Evolutionary conservation across 1,139 yeast genomes (phyloP).

Genomic region (Chernovozyma aurita): DNA sequence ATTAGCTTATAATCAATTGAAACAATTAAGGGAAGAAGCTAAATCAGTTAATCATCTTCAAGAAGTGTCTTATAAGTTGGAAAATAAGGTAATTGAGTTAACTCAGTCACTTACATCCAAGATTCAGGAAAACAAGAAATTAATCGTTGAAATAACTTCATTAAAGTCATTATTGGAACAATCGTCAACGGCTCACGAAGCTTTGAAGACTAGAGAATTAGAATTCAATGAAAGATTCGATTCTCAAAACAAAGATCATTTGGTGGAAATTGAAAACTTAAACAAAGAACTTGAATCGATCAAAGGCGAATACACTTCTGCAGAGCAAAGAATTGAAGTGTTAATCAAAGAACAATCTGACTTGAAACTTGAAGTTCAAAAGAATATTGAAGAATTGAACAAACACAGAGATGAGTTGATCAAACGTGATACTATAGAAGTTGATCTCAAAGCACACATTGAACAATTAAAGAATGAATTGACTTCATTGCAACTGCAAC

Average conservation of each 20-base stretch:
- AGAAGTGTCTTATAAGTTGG: conserved; percentile 89
- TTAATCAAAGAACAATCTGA: conserved; percentile 62
- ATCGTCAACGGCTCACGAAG: conserved; percentile 54
- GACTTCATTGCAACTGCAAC: conserved; percentile 43
- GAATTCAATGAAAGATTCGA: conserved; percentile 48
- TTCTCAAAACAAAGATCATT: conserved; percentile 44
- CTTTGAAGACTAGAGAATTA: conserved; percentile 52
- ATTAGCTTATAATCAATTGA: conserved; percentile 63
- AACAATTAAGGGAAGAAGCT: conserved; percentile 71
- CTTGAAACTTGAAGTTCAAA: conserved; percentile 59
- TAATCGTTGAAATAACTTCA: conserved; percentile 57
- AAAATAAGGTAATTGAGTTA: conserved; percentile 91
- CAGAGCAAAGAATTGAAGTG: conserved; percentile 59
- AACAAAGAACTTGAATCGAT: conserved; percentile 55
- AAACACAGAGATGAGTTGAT: conserved; percentile 58
- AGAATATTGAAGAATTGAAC: conserved; percentile 59
- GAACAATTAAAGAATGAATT: conserved; percentile 66
- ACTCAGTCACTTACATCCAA: conserved; percentile 78
- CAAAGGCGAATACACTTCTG: conserved; percentile 56
- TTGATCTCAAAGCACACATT: conserved; percentile 64
- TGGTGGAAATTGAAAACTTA: conserved; percentile 46
- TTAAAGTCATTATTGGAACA: conserved; percentile 54
- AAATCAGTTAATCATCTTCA: conserved; percentile 85
- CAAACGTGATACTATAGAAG: conserved; percentile 64
- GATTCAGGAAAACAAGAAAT: conserved; percentile 73